These are phyloP conservation scores for Saccharomycopsis babjevae DNA, from an alignment of 805 yeast species.

Conservation along the genomic window DNA sequence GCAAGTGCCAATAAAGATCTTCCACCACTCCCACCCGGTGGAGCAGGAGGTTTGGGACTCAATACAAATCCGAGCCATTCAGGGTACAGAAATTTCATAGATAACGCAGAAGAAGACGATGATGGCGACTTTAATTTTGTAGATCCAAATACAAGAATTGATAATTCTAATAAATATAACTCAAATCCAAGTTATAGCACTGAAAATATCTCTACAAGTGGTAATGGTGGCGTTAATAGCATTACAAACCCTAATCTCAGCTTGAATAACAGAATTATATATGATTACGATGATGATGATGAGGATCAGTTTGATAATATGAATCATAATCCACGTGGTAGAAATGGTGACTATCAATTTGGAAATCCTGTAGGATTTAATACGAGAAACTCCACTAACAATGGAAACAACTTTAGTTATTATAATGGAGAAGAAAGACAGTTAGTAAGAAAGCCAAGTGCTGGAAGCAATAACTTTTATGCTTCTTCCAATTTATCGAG, in stretches of 20 bases:
- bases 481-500: constrained; percentile 8
- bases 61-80: neutral
- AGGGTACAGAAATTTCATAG: neutral
- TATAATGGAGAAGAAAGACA: neutral
- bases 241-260: constrained; percentile 15
- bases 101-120: neutral
- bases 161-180: constrained; percentile 9
- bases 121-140: constrained; percentile 13
- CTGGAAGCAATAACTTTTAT: constrained; percentile 8
- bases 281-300: constrained; percentile 16
- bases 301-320: constrained; percentile 3
- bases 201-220: neutral
- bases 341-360: neutral
- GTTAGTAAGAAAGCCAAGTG: neutral
- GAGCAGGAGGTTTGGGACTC: neutral
- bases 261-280: constrained; percentile 17
- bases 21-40: constrained; percentile 13
- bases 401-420: neutral
- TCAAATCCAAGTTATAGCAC: neutral
- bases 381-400: neutral
- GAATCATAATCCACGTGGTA: neutral
- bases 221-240: neutral
- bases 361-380: neutral
- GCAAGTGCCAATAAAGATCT: constrained; percentile 9
- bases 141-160: constrained; percentile 16